Evolutionary conservation across 371 early-diverging fungal species (phyloP), one percentile per base, ranked within the genome.

Genomic region (Phascolomyces articulosus): DNA sequence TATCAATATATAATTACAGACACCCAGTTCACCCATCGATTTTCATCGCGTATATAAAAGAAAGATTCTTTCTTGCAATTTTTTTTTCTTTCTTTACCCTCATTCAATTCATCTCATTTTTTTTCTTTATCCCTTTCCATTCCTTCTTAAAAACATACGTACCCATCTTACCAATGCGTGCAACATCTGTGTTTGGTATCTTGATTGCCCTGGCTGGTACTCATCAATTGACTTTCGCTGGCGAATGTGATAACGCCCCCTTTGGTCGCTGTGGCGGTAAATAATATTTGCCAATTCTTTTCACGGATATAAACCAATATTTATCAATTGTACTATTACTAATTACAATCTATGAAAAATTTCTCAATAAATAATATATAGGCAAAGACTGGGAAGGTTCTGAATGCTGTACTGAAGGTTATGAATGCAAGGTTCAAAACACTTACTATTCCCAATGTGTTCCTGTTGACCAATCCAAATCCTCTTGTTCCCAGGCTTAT

Each of bases 401-500:
- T 38, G 40, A 23, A 11, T 61, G 53, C 27, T 61, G 62, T 28
- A 51, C 51, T n/a, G 62, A 48, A 26, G 62, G 62, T 13, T 61
- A 61, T 26, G 47, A 51, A 11, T 61, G 62, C 62, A 61, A 21
- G 53, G 54, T 51, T n/a, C 62, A 61, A 53, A 61, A 61, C 34
- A 20, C 47, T 23, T 61, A 61, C 38, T 61, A 61, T 27, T 53
- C 49, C 15, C 62, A 61, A 53, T 61, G 62, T 26, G 62, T 61
- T 38, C 62, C 62, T 40, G 21, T 53, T 31, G 62, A 61, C 23
- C 23, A 29, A 18, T n/a, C 29, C 23, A 53, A 27, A 2, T 40
- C 62, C n/a, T 20, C 38, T 9, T 71, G 74, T 41, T 60, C 58
- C 47, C 7, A 65, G 31, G 69, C 67, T 15, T 77, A 71, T 51